Base-by-base conservation (phyloP, 2,329 filamentous ascomycete genomes). In the Pochonia chlamydosporia region DNA sequence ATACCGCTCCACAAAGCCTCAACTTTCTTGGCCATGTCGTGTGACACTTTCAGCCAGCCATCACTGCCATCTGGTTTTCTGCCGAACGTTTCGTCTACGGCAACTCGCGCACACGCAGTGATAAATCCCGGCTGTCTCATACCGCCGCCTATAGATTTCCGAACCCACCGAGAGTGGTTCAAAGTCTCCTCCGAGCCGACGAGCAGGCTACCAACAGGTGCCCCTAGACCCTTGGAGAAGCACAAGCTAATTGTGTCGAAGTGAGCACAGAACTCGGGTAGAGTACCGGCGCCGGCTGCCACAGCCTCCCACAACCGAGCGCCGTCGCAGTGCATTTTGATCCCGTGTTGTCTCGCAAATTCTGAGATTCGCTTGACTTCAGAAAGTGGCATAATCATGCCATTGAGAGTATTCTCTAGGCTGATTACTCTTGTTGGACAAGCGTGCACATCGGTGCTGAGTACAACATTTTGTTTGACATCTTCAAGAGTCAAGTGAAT, bases 341-440 rank as follows among this genome's bases (percentile, higher is more conserved):
- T 82, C 20, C 69, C 73, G 52, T 87, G 56, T 60, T 74, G 50
- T 62, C 74, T 75, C 1, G 84, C 88, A 73, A 87, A 96, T 1
- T 72, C 71, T 0, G 81, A 74, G 58, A 96, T 95, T 37, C 77
- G 74, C 49, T 72, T 74, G 9, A 82, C 76, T 63, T 95, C 89
- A 2, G 69, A 66, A 1, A 95, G 73, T 0, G 90, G 91, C 75
- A 88, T 85, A 39, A 96, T 74, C 57, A 83, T 82, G 21, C 90
- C 90, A 47, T 81, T 80, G 43, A 95, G 76, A 1, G 91, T 96
- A 62, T 95, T 96, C 62, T 96, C 90, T 41, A 96, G 72, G 52
- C 80, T 84, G 55, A 96, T 88, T 43, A 96, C 78, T 39, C 80
- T 80, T 0, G 90, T 95, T 0, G 90, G 89, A 58, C 86, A 90